Evolutionary conservation across 495 filamentous ascomycete genomes (phyloP), one percentile per base, ranked within the genome.

Genomic region (Penicillium riverlandense): DNA sequence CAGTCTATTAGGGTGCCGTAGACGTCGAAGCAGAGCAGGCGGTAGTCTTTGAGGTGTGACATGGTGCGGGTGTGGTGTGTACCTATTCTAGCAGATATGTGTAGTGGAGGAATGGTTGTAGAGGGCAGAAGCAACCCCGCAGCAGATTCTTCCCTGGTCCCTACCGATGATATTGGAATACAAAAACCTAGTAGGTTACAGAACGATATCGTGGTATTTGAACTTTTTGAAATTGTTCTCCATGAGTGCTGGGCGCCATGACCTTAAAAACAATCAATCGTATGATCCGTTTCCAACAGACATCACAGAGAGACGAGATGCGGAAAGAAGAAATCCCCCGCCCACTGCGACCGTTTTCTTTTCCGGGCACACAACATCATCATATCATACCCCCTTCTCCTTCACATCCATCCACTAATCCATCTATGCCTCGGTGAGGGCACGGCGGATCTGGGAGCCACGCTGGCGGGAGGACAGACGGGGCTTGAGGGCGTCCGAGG

Each of bases 391-490:
- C 22, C 22, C 22, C 22, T 22, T 22, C 48, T 55, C 62, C 59
- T 52, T 50, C 58, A 57, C 51, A 53, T 44, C 37, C 29, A 55
- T 47, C 37, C 40, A 27, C 41, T 45, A 31, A 65, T 41, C 44
- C 60, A 55, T 57, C 67, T 88, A 91, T 63, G 86, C 76, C 59
- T 87, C 75, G 46, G 85, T 87, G 71, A 96, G 86, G 58, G 87
- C 87, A 62, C 73, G 73, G 70, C 86, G 83, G 58, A 83, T 68
- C 68, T 84, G 79, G 58, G 79, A 71, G 60, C 86, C 92, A 61
- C 90, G 87, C 80, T 96, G 92, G 70, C 89, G 83, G 44, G 86
- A 84, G 76, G 67, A 86, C 59, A 98, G 73, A 59, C 80, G 82
- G 47, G 63, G 56, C 54, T 77, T 71, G 41, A 75, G 76, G 55